Base-by-base conservation (phyloP, 345 rosid species). In the Sonneratia alba region DNA sequence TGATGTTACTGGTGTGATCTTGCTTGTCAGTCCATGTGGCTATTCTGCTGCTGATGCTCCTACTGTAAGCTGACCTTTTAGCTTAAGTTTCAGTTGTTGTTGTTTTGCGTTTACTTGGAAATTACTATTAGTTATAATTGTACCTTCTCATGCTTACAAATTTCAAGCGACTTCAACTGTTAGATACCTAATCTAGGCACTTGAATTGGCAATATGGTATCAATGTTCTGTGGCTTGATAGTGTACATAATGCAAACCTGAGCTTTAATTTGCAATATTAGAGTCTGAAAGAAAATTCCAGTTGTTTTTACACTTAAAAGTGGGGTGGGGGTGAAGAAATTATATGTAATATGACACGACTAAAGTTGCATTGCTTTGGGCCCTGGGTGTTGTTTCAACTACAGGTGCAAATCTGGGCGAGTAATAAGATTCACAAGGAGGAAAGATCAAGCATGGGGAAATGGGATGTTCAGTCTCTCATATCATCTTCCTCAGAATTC, bases 351-450 rank as follows among this genome's bases (percentile, higher is more conserved):
- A 5, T 42, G 45, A 42, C 45, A 4, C 10, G 36, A 36, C 59
- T 11, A 24, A 34, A 13, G 12, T 70, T 70, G 24, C 22, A 19
- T 40, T 67, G 66, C 42, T 22, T 71, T 62, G 73, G 70, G 66
- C 66, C 16, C 40, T 64, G 69, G 75, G 6, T 66, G 56, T 72
- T 76, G 19, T 70, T 79, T 70, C 67, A 65, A 62, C 56, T 13
- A 70, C 83, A 95, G 97, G 93, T 92, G 71, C 97, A 92, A 87
- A 87, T 95, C 71, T 95, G 99, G 99, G 97, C 89, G 15, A 85
- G 99, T 83, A 90, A 86, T 78, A 86, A 85, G 73, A 87, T 92
- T 74, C 80, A 90, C 70, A 87, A 78, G 84, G 96, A 91, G 86
- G 97, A 85, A 74, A 87, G 97, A 80, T 81, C 97, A 24, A 76